Base-by-base conservation (phyloP, 2,329 filamentous ascomycete genomes). In the Sporothrix inflata region DNA sequence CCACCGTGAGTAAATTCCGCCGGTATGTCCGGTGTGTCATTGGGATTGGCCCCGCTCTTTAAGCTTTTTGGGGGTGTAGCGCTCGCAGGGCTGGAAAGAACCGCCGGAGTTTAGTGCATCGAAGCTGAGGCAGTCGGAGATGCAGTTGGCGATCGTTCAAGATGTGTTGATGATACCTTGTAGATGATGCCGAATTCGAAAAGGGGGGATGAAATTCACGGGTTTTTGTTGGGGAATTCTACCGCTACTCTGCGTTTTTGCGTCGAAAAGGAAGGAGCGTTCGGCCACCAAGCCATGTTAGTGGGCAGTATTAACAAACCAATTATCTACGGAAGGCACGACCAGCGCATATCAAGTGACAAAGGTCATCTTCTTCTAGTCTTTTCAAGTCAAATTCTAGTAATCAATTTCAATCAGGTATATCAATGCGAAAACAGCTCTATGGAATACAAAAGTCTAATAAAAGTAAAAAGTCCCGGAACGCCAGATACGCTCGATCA, bases 21-120 rank as follows among this genome's bases (percentile, higher is more conserved):
- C 57, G 69, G 16, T 69, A 72, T 69, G 71, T 72, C 71, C 71
- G 71, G 55, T 27, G 19, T 69, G 57, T 30, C 19, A n/a, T 51
- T 66, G 12, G 24, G 11, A n/a, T 21, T 24, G 42, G 42, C 40
- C 45, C 71, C 67, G 70, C 68, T 67, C 63, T 65, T 55, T 67
- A 73, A 67, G 57, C 57, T 69, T 57, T 30, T 6, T 45, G n/a
- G n/a, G n/a, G n/a, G n/a, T n/a, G n/a, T n/a, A n/a, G n/a, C n/a
- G n/a, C 8, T 34, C 38, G 47, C 24, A 55, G 60, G 34, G 51
- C 49, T 57, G 30, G 12, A 7, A 55, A 16, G 14, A 8, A 24
- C 9, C 60, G 9, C 40, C 38, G 11, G 12, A 19, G 21, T 65
- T 27, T 27, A 45, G n/a, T 57, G 55, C 6, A 8, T 16, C n/a